Conservation (phyloP, 2,329 filamentous ascomycete genomes). For the Fusarium nodosum region DNA sequence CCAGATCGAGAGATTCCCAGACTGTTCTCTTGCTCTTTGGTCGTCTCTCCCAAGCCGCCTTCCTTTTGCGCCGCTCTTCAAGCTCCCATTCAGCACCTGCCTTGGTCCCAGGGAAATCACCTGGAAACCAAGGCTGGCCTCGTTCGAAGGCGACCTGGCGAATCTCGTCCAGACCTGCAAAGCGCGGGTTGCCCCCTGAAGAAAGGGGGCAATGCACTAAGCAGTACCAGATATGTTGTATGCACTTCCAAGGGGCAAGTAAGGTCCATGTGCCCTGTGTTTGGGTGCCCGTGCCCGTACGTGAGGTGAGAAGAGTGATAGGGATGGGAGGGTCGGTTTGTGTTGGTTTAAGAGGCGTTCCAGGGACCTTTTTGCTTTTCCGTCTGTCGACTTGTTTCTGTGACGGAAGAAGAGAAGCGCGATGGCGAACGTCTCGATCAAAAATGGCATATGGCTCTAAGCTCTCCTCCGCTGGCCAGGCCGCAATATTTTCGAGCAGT, state of each 20-base stretch:
- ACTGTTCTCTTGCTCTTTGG: conserved; percentile 86
- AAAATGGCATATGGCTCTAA: conserved; percentile 71
- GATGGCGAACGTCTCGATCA: conserved; percentile 73
- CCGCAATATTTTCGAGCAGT: conserved; percentile 72
- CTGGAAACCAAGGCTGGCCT: conserved; percentile 84
- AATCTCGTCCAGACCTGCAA: conserved; percentile 84
- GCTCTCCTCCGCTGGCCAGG: conserved; percentile 74
- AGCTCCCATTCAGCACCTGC: conserved; percentile 85
- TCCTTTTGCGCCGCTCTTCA: conserved; percentile 76
- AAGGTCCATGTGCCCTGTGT: conserved; percentile 83
- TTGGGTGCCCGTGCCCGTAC: conserved; percentile 61
- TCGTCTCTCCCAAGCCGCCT: conserved; percentile 80
- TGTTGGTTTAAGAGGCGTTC: conserved; percentile 69
- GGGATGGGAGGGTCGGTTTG: conserved; percentile 82
- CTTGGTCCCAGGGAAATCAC: conserved; percentile 82
- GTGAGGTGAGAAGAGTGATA: conserved; percentile 75
- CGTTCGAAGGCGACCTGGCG: conserved; percentile 87
- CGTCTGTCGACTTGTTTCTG: conserved; percentile 87
- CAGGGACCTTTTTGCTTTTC: conserved; percentile 73
- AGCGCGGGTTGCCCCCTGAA: conserved; percentile 82
- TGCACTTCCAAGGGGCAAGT: conserved; percentile 90
- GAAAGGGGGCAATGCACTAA: conserved; percentile 86
- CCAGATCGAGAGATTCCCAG: conserved; percentile 81
- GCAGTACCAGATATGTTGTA: conserved; percentile 86
- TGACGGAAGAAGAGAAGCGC: conserved; percentile 75